These are phyloP conservation scores for Fagopyrum tataricum DNA, from an alignment of 148 eudicot species.

Conservation along the genomic window DNA sequence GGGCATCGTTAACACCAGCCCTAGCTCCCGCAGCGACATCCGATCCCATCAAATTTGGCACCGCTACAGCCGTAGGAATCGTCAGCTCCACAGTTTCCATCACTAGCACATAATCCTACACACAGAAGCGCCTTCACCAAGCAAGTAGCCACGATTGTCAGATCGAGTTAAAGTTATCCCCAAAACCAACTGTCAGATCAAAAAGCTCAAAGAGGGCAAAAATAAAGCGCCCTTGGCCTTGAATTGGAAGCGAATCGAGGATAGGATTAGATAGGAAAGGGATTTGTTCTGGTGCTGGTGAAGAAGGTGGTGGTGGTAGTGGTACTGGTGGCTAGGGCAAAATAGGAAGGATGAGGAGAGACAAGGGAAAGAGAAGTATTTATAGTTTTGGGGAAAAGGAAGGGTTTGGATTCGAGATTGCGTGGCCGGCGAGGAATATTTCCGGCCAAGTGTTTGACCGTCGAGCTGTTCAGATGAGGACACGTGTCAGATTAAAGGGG, in stretches of 20 bases:
- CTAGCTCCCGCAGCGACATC: constrained; percentile 33
- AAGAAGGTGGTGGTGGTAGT: constrained; percentile 10
- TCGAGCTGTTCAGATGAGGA: neutral
- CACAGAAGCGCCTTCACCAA: neutral
- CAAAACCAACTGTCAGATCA: neutral
- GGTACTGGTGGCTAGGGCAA: constrained; percentile 51
- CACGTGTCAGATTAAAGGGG: constrained; percentile 17
- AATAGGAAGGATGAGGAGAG: constrained; percentile 20
- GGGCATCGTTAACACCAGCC: constrained; percentile 29
- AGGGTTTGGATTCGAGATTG: constrained; percentile 7
- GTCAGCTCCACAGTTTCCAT: constrained; percentile 42
- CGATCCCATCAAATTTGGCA: constrained; percentile 52
- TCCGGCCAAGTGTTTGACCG: constrained; percentile 29
- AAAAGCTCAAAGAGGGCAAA: neutral
- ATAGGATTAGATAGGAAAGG: neutral
- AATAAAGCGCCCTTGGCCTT: neutral
- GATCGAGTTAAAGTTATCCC: neutral
- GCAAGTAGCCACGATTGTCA: neutral
- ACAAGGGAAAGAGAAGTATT: constrained; percentile 32
- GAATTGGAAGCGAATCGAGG: neutral
- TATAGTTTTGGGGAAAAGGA: constrained; percentile 90
- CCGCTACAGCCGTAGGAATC: constrained; percentile 25
- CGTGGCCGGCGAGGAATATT: constrained; percentile 29
- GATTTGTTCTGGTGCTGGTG: constrained; percentile 15
- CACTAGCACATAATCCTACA: constrained; percentile 19